Conservation (phyloP, 2,329 filamentous ascomycete species). For the Colletotrichum spaethianum region DNA sequence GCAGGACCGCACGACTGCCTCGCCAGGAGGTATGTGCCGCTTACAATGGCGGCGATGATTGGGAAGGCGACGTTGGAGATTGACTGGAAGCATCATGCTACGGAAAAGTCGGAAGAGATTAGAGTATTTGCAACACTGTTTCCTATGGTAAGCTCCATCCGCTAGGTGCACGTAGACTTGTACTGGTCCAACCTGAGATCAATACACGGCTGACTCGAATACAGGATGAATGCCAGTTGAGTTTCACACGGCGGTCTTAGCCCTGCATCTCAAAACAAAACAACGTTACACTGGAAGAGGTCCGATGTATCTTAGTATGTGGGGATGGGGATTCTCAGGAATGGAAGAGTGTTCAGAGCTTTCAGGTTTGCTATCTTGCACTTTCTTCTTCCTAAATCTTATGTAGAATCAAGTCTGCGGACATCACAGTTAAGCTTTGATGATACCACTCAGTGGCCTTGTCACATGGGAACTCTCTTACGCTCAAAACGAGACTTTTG, state of each 20-base stretch:
- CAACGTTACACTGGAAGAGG: too few species aligned
- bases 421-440: too few species aligned
- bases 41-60: slow-evolving; percentile 66
- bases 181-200: neutral
- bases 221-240: slow-evolving; percentile 54
- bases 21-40: slow-evolving; percentile 63
- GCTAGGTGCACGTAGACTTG: neutral
- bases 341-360: neutral
- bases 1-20: slow-evolving; percentile 66
- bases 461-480: too few species aligned
- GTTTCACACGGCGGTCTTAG: slow-evolving; percentile 50
- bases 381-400: neutral
- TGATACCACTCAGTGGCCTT: too few species aligned
- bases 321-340: too few species aligned
- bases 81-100: slow-evolving; percentile 66
- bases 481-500: too few species aligned
- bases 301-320: too few species aligned
- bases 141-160: slow-evolving; percentile 57
- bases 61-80: slow-evolving; percentile 65
- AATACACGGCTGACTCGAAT: slow-evolving; percentile 21
- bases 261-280: neutral
- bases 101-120: slow-evolving; percentile 63
- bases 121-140: slow-evolving; percentile 64
- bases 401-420: neutral
- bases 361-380: too few species aligned